Base-by-base conservation (phyloP, 306 rosid species). In the Prunus kanzakura region DNA sequence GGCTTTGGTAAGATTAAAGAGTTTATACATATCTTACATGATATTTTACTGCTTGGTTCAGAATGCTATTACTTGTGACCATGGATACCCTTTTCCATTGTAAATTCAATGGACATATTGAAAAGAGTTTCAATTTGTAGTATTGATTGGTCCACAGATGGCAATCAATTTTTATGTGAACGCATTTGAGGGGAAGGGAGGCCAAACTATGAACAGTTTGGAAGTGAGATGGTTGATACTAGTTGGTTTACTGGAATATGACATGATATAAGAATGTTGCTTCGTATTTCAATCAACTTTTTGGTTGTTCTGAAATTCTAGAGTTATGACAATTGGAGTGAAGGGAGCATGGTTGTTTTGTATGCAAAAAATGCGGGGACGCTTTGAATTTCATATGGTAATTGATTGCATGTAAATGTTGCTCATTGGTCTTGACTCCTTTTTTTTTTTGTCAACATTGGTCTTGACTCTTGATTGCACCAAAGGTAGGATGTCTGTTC, bases 1-100 rank as follows among this genome's bases (percentile, higher is more conserved):
- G 97, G 97, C 52, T 90, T 91, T 47, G 96, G 96, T 93, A 78
- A 73, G 72, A 50, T 79, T 55, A n/a, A 60, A 55, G 13, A 22
- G 7, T 52, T 60, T 63, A 49, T 47, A 54, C 25, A 16, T 46
- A 13, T 50, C 14, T 47, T 3, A n/a, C 30, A n/a, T 45, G 25
- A 23, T 13, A 45, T 55, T 76, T 67, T n/a, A 35, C n/a, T 72
- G 67, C 25, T 64, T n/a, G 12, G 58, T 43, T 73, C 10, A 55
- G 32, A 63, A 63, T 35, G 43, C 12, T 16, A 15, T 69, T 25
- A 25, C 45, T 67, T 69, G 29, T 67, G 35, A 13, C 55, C 3
- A 54, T 32, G 51, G 19, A 19, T 38, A 38, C 43, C 20, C 2
- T 18, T 51, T 52, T 19, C 12, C n/a, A 32, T 71, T 32, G 4